Conservation (phyloP, 2,329 filamentous ascomycete species). For the Incumbomyces delicatus region DNA sequence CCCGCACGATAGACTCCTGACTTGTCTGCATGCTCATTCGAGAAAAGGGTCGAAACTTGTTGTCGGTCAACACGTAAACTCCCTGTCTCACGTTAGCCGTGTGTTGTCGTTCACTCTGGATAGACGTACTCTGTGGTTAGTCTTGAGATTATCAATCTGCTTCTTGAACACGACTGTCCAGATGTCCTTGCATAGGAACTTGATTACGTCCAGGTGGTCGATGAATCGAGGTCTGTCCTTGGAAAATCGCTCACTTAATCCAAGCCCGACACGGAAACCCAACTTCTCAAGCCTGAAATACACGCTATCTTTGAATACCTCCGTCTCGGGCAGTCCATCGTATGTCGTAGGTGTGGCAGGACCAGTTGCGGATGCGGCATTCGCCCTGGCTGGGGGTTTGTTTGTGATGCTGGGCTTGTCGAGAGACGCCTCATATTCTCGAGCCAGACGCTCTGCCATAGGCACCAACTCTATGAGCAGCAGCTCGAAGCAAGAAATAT, state of each 20-base stretch:
- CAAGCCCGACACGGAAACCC: conserved; percentile 86
- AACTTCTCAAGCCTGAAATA: conserved; percentile 74
- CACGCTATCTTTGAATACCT: conserved; percentile 74
- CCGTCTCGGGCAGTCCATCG: conserved; percentile 33
- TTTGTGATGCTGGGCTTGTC: conserved; percentile 13
- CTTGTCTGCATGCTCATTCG: conserved; percentile 79
- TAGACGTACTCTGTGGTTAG: conserved; percentile 71
- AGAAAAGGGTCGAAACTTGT: conserved; percentile 75
- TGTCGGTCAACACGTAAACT: conserved; percentile 92
- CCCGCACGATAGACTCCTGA: conserved; percentile 61
- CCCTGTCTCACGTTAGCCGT: conserved; percentile 43
- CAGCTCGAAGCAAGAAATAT: conserved; percentile 81
- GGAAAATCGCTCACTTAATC: conserved; percentile 67
- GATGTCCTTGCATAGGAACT: conserved; percentile 96
- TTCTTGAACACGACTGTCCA: conserved; percentile 93
- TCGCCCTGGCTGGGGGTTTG: conserved; percentile 5
- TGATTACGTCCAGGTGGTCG: conserved; percentile 90
- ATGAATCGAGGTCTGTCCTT: conserved; percentile 73
- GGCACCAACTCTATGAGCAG: conserved; percentile 95
- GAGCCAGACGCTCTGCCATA: conserved; percentile 76
- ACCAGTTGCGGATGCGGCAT: conserved; percentile 1
- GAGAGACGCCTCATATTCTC: conserved; percentile 26
- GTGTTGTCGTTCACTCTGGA: neutral
- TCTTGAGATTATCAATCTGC: conserved; percentile 97
- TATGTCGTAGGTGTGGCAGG: conserved; percentile 9